A percentile compares a stretch with the other conserved stretches of the same genome.
phyloP scores from a whole-genome alignment of 1,284 basidiomycete species.

The Fomes fomentarius region DNA sequence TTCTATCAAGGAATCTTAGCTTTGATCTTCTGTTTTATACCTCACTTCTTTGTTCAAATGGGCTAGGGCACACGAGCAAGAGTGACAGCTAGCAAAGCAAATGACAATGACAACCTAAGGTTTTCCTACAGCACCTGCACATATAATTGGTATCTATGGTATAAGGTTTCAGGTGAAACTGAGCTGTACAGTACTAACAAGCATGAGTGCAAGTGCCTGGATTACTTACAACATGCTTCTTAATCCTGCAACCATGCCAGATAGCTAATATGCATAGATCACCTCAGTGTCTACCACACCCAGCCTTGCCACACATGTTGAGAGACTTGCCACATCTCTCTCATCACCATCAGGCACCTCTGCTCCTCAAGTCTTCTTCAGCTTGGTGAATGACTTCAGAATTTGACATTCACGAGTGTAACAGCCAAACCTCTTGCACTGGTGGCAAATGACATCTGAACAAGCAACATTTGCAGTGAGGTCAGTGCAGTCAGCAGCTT shows the following conservation, averaged over 20 bases:
- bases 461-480: not conserved
- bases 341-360: not conserved
- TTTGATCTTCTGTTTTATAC: too few species aligned
- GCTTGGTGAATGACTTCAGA: not conserved
- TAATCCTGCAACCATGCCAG: not conserved
- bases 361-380: not conserved
- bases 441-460: not conserved
- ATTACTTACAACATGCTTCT: slow-evolving; percentile 6
- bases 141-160: too few species aligned
- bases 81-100: too few species aligned
- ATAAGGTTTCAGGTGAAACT: not conserved
- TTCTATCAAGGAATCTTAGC: too few species aligned
- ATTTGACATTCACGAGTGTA: not conserved
- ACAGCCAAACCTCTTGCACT: not conserved
- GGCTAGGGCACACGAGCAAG: too few species aligned
- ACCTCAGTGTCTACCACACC: not conserved
- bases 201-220: slow-evolving; percentile 3
- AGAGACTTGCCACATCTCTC: not conserved
- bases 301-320: not conserved
- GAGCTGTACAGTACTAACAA: slow-evolving; percentile 6
- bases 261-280: not conserved
- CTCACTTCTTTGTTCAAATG: too few species aligned
- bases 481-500: not conserved
- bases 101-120: too few species aligned
- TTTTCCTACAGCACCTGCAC: too few species aligned